These are phyloP conservation scores for Myriosclerotinia duriaeana DNA, from an alignment of 2,329 filamentous ascomycete species.

Conservation along the genomic window DNA sequence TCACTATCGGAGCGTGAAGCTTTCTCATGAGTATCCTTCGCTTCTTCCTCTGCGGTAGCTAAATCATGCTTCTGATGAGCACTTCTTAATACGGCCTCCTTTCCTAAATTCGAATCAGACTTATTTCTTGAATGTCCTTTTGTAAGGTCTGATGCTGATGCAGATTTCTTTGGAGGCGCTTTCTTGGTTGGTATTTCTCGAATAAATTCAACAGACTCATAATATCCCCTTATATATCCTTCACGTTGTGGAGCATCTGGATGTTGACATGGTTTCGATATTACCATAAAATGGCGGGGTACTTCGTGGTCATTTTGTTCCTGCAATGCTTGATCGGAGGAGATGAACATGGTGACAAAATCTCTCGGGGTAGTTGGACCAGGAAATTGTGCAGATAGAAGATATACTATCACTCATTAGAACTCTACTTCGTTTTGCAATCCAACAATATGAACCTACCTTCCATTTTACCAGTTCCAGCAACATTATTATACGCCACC, in stretches of 20 bases:
- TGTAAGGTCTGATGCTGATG: constrained; percentile 48
- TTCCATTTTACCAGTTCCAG: constrained; percentile 62
- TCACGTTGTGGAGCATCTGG: constrained; percentile 66
- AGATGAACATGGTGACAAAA: constrained; percentile 78
- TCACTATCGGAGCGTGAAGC: constrained; percentile 29
- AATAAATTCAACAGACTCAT: constrained; percentile 90
- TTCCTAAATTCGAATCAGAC: constrained; percentile 40
- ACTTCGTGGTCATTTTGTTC: constrained; percentile 39
- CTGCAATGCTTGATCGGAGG: constrained; percentile 48
- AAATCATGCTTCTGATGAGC: constrained; percentile 38
- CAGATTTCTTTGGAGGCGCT: constrained; percentile 43
- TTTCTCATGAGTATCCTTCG: constrained; percentile 19
- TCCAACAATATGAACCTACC: constrained; percentile 45
- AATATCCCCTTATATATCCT: constrained; percentile 79
- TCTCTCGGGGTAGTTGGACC: constrained; percentile 85
- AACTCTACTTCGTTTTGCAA: not conserved
- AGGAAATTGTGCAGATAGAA: constrained; percentile 85
- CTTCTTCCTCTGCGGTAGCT: constrained; percentile 26
- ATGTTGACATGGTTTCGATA: constrained; percentile 82
- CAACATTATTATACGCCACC: constrained; percentile 59
- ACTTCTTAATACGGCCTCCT: constrained; percentile 48
- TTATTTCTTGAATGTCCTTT: constrained; percentile 39
- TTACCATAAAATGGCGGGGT: constrained; percentile 76
- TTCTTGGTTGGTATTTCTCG: constrained; percentile 68
- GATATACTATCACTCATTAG: constrained; percentile 60